These are phyloP conservation scores for Penicillium brasilianum DNA, from an alignment of 2,329 filamentous ascomycete species.

Conservation along the genomic window DNA sequence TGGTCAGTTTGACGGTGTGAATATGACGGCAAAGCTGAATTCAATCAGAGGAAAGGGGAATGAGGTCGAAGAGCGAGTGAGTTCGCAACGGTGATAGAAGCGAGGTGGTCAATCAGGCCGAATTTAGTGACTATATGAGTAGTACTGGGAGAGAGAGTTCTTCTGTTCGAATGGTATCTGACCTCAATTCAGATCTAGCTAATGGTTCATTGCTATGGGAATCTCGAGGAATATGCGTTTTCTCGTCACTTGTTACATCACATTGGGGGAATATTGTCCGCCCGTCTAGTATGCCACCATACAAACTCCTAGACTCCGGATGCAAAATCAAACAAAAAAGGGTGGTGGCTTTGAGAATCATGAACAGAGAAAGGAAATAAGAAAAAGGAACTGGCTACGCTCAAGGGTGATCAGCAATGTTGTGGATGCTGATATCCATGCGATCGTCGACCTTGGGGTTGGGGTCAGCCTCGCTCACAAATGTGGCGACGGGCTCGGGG, in stretches of 20 bases:
- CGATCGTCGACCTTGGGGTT: constrained; percentile 52
- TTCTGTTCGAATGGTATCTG: constrained; percentile 16
- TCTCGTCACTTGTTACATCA: constrained; percentile 20
- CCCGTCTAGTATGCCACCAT: constrained; percentile 27
- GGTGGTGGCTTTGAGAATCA: constrained; percentile 7
- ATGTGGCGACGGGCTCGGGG: background rate
- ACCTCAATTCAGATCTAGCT: constrained; percentile 1
- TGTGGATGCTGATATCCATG: constrained; percentile 68
- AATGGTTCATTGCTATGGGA: constrained; percentile 5
- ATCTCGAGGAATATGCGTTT: constrained; percentile 17
- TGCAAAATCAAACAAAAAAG: constrained; percentile 22
- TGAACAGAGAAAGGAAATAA: constrained; percentile 15
- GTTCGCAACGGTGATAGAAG: background rate
- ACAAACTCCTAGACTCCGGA: constrained; percentile 32
- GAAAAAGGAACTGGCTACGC: constrained; percentile 21
- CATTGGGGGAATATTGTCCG: constrained; percentile 14
- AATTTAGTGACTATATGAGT: no score
- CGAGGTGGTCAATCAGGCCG: background rate
- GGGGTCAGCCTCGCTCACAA: constrained; percentile 38
- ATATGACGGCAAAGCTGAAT: background rate
- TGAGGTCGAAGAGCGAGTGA: background rate
- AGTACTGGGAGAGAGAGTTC: background rate
- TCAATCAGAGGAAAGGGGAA: background rate
- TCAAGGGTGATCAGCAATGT: constrained; percentile 54
- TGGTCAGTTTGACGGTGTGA: background rate